Evolutionary conservation across 441 rosid species (phyloP), one percentile per base, ranked within the genome.

Genomic region (Euphorbia schlechtendalii): DNA sequence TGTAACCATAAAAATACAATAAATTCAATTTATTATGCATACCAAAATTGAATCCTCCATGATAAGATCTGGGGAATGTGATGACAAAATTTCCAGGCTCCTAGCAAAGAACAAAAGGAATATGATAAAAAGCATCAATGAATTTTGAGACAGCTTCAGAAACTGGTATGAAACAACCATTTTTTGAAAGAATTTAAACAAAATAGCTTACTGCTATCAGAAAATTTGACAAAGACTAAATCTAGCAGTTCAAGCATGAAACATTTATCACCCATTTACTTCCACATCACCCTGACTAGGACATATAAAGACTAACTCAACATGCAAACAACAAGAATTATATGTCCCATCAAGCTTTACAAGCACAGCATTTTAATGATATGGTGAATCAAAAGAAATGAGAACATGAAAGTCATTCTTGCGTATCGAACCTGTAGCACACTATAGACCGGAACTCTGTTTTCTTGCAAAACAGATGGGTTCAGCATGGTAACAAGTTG

Each of bases 31-130:
- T 28, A 21, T 25, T 17, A 51, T 56, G 56, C 90, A 66, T 85
- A 94, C 99, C 99, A 73, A 89, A 86, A 81, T 94, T 94, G 86
- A 94, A 94, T 71, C 99, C 99, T 66, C 84, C 93, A 74, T 90
- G 97, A 77, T 82, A 94, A 59, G 99, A 90, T 74, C 87, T 86
- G 73, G 99, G 99, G 76, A 94, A 94, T 24, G 99, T 90, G 83
- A 90, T 86, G 71, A 94, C 96, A 75, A 94, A 94, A 75, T 86
- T 86, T 77, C 99, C 97, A 73, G 97, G 96, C 81, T 90, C 97
- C 97, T 94, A 75, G 56, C 64, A 73, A 67, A 73, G 48, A 73
- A 56, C 52, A 81, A 59, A 67, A 65, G 25, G 36, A 66, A 56
- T 17, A 65, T 43, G 41, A 77, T 30, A 55, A 45, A 32, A 63